A percentile compares a stretch with the other conserved stretches of the same genome.
Evolutionary conservation across 2,329 filamentous ascomycete genomes (phyloP).

Genomic region (Cladorrhinum sp.): DNA sequence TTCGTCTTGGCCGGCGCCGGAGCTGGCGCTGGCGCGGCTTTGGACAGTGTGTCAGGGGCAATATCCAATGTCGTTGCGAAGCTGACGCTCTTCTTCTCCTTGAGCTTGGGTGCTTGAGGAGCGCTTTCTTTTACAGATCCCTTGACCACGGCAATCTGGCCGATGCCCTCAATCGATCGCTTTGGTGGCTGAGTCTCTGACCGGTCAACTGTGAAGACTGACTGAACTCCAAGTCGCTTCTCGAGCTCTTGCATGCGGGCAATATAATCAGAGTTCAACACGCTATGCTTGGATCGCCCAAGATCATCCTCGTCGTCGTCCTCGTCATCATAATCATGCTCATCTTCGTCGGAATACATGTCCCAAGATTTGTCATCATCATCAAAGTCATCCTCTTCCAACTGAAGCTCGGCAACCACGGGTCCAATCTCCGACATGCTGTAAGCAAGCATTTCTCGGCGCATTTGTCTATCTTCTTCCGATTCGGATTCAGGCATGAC

Average conservation of each 20-base stretch:
- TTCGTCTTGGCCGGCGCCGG: conserved; percentile 12
- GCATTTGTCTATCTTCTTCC: conserved; percentile 73
- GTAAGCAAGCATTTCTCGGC: conserved; percentile 88
- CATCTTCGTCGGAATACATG: conserved; percentile 51
- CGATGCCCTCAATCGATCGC: conserved; percentile 37
- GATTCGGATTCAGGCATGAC: conserved; percentile 73
- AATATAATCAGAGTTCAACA: conserved; percentile 72
- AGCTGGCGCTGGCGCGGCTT: conserved; percentile 6
- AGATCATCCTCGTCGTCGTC: conserved; percentile 69
- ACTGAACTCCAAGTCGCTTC: conserved; percentile 64
- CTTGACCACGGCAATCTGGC: conserved; percentile 29
- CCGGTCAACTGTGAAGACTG: conserved; percentile 50
- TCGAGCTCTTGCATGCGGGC: conserved; percentile 84
- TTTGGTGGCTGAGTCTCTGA: conserved; percentile 43
- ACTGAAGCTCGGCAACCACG: conserved; percentile 85
- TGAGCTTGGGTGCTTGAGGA: neutral
- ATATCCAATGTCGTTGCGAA: conserved; percentile 76
- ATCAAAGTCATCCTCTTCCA: conserved; percentile 66
- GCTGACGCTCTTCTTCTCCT: conserved; percentile 68
- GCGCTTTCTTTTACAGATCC: neutral
- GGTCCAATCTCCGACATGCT: conserved; percentile 83
- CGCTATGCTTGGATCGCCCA: conserved; percentile 66
- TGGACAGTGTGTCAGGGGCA: conserved; percentile 40
- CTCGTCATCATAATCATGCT: conserved; percentile 45
- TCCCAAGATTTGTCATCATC: conserved; percentile 49